phyloP scores from a whole-genome alignment of 2,329 filamentous ascomycete genomes.

The Pseudopithomyces maydicus region DNA sequence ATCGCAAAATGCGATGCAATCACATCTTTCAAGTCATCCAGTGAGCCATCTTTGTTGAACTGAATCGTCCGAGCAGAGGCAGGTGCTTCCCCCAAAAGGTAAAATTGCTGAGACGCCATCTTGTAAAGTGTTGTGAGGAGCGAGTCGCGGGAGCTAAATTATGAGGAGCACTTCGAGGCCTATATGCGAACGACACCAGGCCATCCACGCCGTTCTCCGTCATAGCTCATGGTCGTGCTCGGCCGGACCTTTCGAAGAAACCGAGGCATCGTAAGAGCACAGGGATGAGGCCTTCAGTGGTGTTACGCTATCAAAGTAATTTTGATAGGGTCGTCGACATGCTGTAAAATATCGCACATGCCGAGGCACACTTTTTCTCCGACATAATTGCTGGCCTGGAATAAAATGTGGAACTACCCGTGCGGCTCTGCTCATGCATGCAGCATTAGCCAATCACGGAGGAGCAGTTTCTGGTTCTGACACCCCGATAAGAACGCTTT shows the following conservation, averaged over 20 bases:
- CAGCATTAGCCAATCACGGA: background rate
- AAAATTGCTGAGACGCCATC: constrained; percentile 31
- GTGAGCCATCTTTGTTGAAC: constrained; percentile 22
- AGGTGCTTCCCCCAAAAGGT: constrained; percentile 31
- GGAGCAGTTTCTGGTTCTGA: background rate
- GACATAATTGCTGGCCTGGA: background rate
- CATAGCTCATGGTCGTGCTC: background rate
- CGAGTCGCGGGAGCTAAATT: background rate
- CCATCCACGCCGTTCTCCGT: background rate
- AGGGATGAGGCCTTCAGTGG: background rate
- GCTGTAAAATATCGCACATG: background rate
- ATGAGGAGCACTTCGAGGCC: background rate
- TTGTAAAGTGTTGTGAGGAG: constrained; percentile 8
- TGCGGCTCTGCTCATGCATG: background rate
- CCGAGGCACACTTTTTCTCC: background rate
- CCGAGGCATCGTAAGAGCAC: constrained; percentile 1
- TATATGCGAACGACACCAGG: background rate
- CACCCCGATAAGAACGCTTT: background rate
- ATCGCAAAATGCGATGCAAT: constrained; percentile 37
- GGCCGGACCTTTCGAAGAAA: background rate
- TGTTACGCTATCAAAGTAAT: background rate
- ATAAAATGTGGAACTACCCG: background rate
- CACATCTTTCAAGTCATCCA: constrained; percentile 29
- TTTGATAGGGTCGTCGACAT: background rate
- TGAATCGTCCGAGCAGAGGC: constrained; percentile 25